Evolutionary conservation across 192 early-diverging fungal species (phyloP).

Genomic region (Coemansia sp.): DNA sequence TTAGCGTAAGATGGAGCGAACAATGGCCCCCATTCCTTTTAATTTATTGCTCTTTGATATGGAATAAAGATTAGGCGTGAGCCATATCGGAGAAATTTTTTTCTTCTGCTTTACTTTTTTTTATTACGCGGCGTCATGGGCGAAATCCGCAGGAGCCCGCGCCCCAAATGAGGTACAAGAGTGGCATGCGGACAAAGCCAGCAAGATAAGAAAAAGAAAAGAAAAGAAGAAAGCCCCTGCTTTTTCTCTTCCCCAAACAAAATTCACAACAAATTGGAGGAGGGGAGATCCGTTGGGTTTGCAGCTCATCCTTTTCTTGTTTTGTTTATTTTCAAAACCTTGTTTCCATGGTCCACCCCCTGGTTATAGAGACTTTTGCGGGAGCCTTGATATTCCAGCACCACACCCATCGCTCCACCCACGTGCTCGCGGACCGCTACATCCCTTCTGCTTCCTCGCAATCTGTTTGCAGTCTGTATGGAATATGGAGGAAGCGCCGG

Average conservation of each 20-base stretch:
- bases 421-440: too few species aligned
- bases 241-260: neutral
- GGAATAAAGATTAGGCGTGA: too few species aligned
- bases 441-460: too few species aligned
- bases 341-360: neutral
- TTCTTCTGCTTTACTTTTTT: neutral
- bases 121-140: too few species aligned
- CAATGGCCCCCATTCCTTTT: too few species aligned
- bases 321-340: neutral
- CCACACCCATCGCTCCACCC: too few species aligned
- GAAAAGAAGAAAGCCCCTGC: neutral
- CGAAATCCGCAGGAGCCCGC: too few species aligned
- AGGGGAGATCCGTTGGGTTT: neutral
- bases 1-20: too few species aligned
- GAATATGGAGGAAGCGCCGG: neutral
- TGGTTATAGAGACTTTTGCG: neutral
- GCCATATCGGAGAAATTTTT: slow-evolving; percentile 21
- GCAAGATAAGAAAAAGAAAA: neutral
- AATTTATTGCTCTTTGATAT: too few species aligned
- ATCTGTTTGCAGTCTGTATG: neutral
- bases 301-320: neutral
- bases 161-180: too few species aligned
- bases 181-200: too few species aligned
- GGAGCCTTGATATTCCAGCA: too few species aligned
- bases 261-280: neutral